A percentile compares a stretch with the other conserved stretches of the same genome.
phyloP scores from a whole-genome alignment of 495 filamentous ascomycete species.

The Bathelium albidoporum region DNA sequence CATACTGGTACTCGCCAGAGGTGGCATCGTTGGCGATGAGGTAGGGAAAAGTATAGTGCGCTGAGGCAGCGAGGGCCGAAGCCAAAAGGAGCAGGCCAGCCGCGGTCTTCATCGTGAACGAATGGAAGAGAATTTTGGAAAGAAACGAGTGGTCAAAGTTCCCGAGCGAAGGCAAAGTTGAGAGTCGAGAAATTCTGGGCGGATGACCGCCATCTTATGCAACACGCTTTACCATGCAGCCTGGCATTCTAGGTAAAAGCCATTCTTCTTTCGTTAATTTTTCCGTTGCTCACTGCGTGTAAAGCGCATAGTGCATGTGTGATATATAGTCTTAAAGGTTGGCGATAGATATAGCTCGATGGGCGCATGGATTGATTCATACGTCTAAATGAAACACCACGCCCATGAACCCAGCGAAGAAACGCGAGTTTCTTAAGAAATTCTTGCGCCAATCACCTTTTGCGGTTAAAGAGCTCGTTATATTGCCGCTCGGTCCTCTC shows the following conservation, averaged over 20 bases:
- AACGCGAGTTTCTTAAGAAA: neutral
- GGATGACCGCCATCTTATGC: neutral
- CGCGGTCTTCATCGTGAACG: neutral
- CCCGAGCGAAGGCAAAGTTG: neutral
- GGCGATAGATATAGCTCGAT: neutral
- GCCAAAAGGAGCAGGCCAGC: slow-evolving; percentile 4
- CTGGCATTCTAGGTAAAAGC: too few relatives aligned
- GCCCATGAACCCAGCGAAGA: neutral
- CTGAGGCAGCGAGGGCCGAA: slow-evolving; percentile 5
- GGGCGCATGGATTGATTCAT: neutral
- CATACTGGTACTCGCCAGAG: slow-evolving; percentile 22
- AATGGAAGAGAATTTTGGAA: neutral
- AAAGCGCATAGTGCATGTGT: neutral
- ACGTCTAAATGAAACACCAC: slow-evolving; percentile 2
- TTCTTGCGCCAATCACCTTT: neutral
- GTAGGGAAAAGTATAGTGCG: slow-evolving; percentile 20
- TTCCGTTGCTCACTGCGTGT: neutral
- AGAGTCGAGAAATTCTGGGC: neutral
- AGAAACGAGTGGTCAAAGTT: neutral
- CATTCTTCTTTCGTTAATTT: neutral
- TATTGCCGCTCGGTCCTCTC: neutral
- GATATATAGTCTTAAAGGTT: neutral
- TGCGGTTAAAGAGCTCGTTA: neutral
- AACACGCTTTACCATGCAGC: neutral
- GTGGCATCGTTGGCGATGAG: slow-evolving; percentile 18